Percentiles rank a stretch among this genome's conserved stretches.
Conservation (phyloP, 1,284 basidiomycete species). For the Lentinus polychrous region DNA sequence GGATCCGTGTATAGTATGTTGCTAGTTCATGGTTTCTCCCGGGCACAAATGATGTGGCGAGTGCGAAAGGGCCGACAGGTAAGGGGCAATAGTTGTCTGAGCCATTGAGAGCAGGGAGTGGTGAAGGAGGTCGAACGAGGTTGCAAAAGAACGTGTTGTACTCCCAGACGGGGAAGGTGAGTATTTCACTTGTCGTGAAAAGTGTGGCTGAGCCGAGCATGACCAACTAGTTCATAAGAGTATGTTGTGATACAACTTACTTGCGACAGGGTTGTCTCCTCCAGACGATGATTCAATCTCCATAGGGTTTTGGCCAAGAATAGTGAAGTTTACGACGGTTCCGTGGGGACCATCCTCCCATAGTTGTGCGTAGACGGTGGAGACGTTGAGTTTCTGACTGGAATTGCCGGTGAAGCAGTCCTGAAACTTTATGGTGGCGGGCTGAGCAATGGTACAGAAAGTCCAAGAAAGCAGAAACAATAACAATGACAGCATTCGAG, state of each 20-base stretch:
- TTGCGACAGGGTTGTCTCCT: conserved; percentile 55
- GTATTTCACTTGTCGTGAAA: conserved; percentile 73
- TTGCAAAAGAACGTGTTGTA: conserved; percentile 73
- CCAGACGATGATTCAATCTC: conserved; percentile 56
- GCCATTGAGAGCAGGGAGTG: conserved; percentile 40
- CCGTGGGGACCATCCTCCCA: conserved; percentile 38
- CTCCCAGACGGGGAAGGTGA: conserved; percentile 69
- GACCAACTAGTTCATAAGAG: conserved; percentile 9
- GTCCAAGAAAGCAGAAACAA: conserved; percentile 15
- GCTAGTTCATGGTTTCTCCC: conserved; percentile 67
- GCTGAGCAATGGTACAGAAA: conserved; percentile 21
- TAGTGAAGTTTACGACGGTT: conserved; percentile 55
- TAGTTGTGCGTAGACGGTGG: conserved; percentile 71
- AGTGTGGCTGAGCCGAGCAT: conserved; percentile 56
- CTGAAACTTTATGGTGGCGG: conserved; percentile 24
- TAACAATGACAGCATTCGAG: conserved; percentile 15
- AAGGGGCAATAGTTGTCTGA: conserved; percentile 61
- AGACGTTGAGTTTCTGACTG: conserved; percentile 57
- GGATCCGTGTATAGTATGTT: conserved; percentile 78
- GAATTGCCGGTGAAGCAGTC: conserved; percentile 56
- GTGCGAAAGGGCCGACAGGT: conserved; percentile 68
- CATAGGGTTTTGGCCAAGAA: conserved; percentile 52
- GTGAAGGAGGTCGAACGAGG: conserved; percentile 67
- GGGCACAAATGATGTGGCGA: conserved; percentile 74
- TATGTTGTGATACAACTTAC: conserved; percentile 18